Conservation (phyloP, 176 grass and related monocot species). For the Oryza meyeriana region DNA sequence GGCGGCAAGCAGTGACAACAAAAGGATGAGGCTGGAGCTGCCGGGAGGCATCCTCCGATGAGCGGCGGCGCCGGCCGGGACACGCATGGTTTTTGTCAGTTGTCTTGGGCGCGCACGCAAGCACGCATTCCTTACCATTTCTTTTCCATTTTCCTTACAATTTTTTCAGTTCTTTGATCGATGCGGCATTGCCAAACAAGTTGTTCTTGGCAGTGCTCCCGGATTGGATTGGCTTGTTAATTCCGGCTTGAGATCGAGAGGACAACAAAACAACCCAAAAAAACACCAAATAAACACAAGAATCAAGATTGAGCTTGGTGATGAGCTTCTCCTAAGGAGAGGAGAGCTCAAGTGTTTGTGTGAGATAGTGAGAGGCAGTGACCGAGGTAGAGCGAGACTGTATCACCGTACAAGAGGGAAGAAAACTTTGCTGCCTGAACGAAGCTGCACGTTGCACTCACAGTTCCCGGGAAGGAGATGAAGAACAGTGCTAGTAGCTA, state of each 20-base stretch:
- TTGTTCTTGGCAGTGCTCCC: conserved; percentile 25
- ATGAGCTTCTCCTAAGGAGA: conserved; percentile 36
- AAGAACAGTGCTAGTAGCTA: background rate
- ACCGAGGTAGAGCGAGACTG: background rate
- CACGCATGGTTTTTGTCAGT: conserved; percentile 22
- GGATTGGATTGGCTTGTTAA: conserved; percentile 25
- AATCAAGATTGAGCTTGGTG: background rate
- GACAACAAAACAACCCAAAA: background rate
- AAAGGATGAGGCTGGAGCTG: conserved; percentile 34
- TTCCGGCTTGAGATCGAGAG: conserved; percentile 18
- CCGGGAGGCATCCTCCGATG: conserved; percentile 15
- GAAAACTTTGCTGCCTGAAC: background rate
- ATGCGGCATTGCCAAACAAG: conserved; percentile 16
- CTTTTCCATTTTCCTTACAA: background rate
- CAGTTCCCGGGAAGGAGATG: background rate
- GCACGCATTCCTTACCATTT: background rate
- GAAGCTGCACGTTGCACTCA: background rate
- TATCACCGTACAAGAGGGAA: background rate
- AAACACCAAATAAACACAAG: background rate
- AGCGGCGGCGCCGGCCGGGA: conserved; percentile 24
- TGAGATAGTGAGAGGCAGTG: background rate
- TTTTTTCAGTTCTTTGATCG: conserved; percentile 31
- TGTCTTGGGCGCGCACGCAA: background rate
- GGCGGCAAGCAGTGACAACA: conserved; percentile 9
- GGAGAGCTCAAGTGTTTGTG: conserved; percentile 5